Base-by-base conservation (phyloP, 2,329 filamentous ascomycete species). In the Apiospora pterosperma region DNA sequence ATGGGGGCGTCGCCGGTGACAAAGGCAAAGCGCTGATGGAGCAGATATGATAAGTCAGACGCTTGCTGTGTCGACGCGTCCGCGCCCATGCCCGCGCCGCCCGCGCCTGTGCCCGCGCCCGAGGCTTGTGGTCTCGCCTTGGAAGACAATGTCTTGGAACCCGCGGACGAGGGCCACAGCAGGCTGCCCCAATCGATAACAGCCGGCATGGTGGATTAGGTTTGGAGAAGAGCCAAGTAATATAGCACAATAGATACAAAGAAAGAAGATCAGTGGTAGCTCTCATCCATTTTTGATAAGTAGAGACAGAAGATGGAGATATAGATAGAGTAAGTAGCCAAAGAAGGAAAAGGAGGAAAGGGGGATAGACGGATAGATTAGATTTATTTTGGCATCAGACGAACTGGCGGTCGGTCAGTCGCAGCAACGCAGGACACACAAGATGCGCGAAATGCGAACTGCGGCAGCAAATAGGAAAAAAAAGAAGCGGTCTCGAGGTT, bases 171-270 rank as follows among this genome's bases (percentile, higher is more conserved):
- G 6, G 36, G 39, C 59, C 39, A 39, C 11, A 62, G 39, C 39
- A 62, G 31, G 60, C 60, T 62, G 39, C 25, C 21, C 60, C 60
- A 62, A 21, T 62, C 60, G 60, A 62, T 62, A 16, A 62, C 39
- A 34, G 60, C 60, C 25, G 60, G 38, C 60, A 62, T 62, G 39
- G n/a, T 44, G 8, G 59, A 31, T 34, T 19, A 11, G 48, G 16
- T 12, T 34, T 34, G 31, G 28, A 55, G n/a, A 28, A 55, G 31
- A 31, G 16, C 14, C 23, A 28, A 16, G 8, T 48, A 28, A 28
- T 21, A 48, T 48, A 48, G 28, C 12, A 28, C 23, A 31, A 31
- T 28, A 38, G 36, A 38, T n/a, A 55, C 48, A 55, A 55, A 55
- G 48, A 55, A 55, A 55, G 34, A n/a, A 16, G 16, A 55, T 48